Base-by-base conservation (phyloP, 2,329 filamentous ascomycete genomes). In the Beauveria sp. region DNA sequence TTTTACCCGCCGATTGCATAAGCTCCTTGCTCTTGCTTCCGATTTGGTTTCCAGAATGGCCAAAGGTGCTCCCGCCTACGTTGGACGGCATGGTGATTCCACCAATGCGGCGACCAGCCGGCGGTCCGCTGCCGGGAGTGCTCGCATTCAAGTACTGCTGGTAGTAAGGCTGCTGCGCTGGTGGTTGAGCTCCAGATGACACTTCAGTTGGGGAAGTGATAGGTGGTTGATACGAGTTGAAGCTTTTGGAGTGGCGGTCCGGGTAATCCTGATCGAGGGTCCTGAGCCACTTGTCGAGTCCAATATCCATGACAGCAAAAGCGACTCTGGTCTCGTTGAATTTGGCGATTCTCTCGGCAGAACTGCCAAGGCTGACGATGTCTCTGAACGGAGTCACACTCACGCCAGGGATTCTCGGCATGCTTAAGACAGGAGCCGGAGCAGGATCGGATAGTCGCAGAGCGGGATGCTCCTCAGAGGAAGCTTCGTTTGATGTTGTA, bases 21-120 rank as follows among this genome's bases (percentile, higher is more conserved):
- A 97, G 78, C 69, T 96, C 92, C 77, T 96, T 97, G 72, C 93
- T 87, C 78, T 93, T 93, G 45, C 87, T 83, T 67, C 91, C 89
- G 72, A 93, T 84, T 69, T 89, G 85, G 65, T 83, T 79, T 63
- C 82, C 76, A 54, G 84, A 84, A 62, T 80, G 77, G 47, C 79
- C 79, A 66, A 84, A 80, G 42, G 77, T 73, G 69, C 77, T 77
- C 54, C 73, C 68, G 34, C 74, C 70, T 54, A 76, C 75, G 61
- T 78, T 75, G 51, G 73, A 71, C 22, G 76, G 69, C 46, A 76
- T 74, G 7, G 69, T 65, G 40, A 73, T 63, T 22, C 72, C 68
- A 38, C 68, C 74, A 18, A 74, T 63, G 38, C 74, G 72, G 64
- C 75, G 76, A 63, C 67, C 72, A 65, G 69, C 58, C 66, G 74